Evolutionary conservation across 805 yeast species (phyloP), one percentile per base, ranked within the genome.

Genomic region (Kodamaea lidongshanica): DNA sequence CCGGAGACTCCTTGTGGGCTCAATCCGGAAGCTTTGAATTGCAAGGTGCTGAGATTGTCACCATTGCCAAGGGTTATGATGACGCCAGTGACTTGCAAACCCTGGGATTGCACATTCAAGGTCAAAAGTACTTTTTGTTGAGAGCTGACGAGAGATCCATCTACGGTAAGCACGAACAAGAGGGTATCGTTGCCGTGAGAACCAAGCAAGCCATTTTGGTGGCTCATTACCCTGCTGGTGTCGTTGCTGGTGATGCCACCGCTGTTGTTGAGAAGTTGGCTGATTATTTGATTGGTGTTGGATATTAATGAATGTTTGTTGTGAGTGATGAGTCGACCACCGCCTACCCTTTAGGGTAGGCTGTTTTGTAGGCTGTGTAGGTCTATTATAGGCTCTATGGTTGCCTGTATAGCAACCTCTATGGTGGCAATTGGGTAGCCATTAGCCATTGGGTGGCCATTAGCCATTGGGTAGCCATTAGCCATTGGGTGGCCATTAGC

Each of bases 1-100:
- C 94, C 9, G 98, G 98, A 26, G 95, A 88, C 57, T 73, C 95
- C 12, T 72, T 77, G 31, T 92, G 98, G 98, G 97, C 97, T 13
- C 74, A 78, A 44, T 70, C 92, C 11, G 72, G 81, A 38, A 74
- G 74, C 23, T 74, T 85, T 41, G 56, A 55, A 48, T 71, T 88
- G 45, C 70, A 72, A 25, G 73, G 77, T 7, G 65, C 70, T 25
- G 98, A 92, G 63, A 76, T 88, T 44, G 45, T 66, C 27, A 83
- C 70, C 46, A 62, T 92, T 35, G 92, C 85, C 25, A 58, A 60
- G 32, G 97, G 96, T 12, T 92, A 78, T 52, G 77, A 74, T 45
- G 80, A 86, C 52, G 82, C 96, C 24, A 58, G 81, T 15, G 69
- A 71, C 28, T 72, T 92, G 46, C 96, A 85, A 62, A 74, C 92